These are phyloP conservation scores for Chlamydomonas sp. DNA, from an alignment of 139 green algal species.

Conservation along the genomic window DNA sequence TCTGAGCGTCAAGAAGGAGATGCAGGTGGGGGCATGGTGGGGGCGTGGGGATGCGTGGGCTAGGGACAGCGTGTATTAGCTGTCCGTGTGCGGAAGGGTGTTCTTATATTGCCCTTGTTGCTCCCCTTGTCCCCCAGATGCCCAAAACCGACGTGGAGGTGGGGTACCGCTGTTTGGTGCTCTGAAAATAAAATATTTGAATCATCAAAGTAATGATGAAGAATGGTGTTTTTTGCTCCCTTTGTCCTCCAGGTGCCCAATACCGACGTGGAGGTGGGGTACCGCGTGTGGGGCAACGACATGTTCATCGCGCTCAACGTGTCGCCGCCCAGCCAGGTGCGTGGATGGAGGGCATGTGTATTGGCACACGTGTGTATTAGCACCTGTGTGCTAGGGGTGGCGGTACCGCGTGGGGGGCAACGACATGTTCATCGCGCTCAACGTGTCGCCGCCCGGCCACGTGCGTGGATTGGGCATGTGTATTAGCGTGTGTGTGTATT, in stretches of 20 bases:
- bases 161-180: neutral
- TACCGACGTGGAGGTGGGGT: conserved; percentile 13
- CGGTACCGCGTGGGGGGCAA: conserved; percentile 51
- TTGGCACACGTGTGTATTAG: too few relatives aligned
- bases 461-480: too few relatives aligned
- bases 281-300: conserved; percentile 54
- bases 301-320: conserved; percentile 59
- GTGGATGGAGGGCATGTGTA: too few relatives aligned
- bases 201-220: too few relatives aligned
- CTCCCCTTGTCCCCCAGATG: neutral
- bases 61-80: too few relatives aligned
- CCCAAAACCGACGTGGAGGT: conserved; percentile 34
- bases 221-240: too few relatives aligned
- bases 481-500: too few relatives aligned
- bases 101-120: too few relatives aligned
- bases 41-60: neutral
- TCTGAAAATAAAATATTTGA: too few relatives aligned
- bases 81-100: too few relatives aligned
- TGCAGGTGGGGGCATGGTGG: neutral
- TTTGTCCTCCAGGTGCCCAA: conserved; percentile 15
- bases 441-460: conserved; percentile 42
- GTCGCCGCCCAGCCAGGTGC: conserved; percentile 16
- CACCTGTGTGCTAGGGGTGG: neutral
- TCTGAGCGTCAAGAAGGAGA: neutral
- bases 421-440: conserved; percentile 52